Evolutionary conservation across 2,329 filamentous ascomycete genomes (phyloP).

Genomic region (Cladosporium sphaerospermum): DNA sequence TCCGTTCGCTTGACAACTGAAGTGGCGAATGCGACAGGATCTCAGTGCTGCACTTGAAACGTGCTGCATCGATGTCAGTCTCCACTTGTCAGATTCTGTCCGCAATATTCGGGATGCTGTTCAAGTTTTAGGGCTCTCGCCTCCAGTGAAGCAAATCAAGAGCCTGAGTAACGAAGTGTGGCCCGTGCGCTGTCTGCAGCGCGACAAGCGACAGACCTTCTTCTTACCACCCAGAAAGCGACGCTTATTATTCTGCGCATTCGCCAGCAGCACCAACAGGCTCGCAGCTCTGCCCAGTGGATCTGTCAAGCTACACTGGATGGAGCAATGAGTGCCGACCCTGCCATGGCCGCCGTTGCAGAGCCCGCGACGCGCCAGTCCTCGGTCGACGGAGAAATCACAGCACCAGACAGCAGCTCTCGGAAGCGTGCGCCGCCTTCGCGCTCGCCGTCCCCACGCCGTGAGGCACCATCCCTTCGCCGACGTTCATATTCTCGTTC

Average conservation of each 20-base stretch:
- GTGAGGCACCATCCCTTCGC: constrained; percentile 28
- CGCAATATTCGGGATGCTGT: too few species aligned
- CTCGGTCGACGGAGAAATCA: constrained; percentile 2
- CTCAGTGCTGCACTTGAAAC: too few species aligned
- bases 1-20: not conserved
- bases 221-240: not conserved
- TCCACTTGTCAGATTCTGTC: too few species aligned
- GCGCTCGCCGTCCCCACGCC: constrained; percentile 30
- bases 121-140: too few species aligned
- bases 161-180: not conserved
- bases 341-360: constrained; percentile 11
- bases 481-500: constrained; percentile 28
- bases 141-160: too few species aligned
- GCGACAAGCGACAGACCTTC: not conserved
- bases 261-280: not conserved
- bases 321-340: not conserved
- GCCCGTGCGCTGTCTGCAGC: not conserved
- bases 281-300: not conserved
- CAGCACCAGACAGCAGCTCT: constrained; percentile 16
- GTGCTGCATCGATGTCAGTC: too few species aligned
- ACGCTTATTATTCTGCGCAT: not conserved
- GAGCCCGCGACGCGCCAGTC: not conserved
- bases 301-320: not conserved
- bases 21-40: not conserved
- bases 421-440: constrained; percentile 31